Evolutionary conservation across 2,329 filamentous ascomycete genomes (phyloP).

Genomic region (Mycosphaerella arachidis): DNA sequence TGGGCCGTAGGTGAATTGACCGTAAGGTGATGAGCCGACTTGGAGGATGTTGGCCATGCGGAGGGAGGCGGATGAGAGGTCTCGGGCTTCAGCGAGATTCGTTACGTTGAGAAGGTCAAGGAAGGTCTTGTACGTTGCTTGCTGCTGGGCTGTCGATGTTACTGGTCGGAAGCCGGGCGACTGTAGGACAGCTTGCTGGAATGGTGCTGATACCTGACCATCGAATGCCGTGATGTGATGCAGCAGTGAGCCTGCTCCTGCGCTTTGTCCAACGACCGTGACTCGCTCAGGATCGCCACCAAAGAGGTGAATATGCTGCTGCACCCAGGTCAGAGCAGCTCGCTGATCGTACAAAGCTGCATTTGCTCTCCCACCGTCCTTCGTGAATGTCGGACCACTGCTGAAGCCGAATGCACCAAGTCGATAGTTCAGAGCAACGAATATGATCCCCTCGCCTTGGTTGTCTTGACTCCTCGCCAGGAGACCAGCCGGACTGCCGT

Average conservation of each 20-base stretch:
- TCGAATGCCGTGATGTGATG: conserved; percentile 70
- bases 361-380: conserved; percentile 43
- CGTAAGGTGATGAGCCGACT: conserved; percentile 38
- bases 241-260: conserved; percentile 61
- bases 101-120: neutral
- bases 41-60: conserved; percentile 44
- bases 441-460: neutral
- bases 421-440: conserved; percentile 45
- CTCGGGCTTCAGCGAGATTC: neutral
- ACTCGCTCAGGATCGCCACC: conserved; percentile 26
- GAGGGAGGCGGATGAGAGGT: conserved; percentile 37
- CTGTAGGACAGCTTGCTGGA: conserved; percentile 60
- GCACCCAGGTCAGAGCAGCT: conserved; percentile 54
- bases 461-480: neutral
- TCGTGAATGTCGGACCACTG: conserved; percentile 41
- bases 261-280: conserved; percentile 10
- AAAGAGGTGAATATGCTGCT: conserved; percentile 32
- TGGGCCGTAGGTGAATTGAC: conserved; percentile 42
- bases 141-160: conserved; percentile 31
- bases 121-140: conserved; percentile 1
- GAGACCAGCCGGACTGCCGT: conserved; percentile 1
- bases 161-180: conserved; percentile 37
- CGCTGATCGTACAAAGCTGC: conserved; percentile 51
- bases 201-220: conserved; percentile 60
- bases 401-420: conserved; percentile 48